These are phyloP conservation scores for Chondrus crispus DNA, from an alignment of 23 red algal genomes.

Conservation along the genomic window DNA sequence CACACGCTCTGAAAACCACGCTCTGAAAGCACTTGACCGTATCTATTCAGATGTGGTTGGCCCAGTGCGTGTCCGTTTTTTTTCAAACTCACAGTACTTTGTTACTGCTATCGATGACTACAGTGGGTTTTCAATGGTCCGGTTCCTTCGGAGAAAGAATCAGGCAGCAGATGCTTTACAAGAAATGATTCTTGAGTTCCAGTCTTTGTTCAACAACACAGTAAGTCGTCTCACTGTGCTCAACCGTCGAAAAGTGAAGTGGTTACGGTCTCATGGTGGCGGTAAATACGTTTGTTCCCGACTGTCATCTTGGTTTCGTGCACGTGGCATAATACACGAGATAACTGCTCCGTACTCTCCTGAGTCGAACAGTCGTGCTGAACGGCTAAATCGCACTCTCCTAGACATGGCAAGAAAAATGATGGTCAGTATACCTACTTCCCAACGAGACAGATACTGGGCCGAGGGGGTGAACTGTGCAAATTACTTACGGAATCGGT, in stretches of 20 bases:
- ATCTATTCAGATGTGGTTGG: slow-evolving; percentile 13
- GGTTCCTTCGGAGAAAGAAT: not conserved
- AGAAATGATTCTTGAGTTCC: not conserved
- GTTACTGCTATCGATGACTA: not conserved
- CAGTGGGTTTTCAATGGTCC: not conserved
- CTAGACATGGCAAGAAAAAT: not conserved
- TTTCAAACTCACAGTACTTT: not conserved
- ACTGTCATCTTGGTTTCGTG: too few relatives aligned
- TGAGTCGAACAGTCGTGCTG: not conserved
- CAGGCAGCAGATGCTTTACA: not conserved
- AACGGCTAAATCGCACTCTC: not conserved
- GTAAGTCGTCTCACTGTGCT: not conserved
- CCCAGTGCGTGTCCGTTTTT: not conserved
- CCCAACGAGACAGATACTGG: not conserved
- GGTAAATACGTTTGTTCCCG: too few relatives aligned
- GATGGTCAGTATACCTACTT: not conserved
- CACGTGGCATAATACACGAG: not conserved
- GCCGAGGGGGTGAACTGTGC: not conserved
- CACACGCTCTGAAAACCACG: not conserved
- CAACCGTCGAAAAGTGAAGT: not conserved
- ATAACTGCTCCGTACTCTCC: not conserved
- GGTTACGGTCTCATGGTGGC: too few relatives aligned
- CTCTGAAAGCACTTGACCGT: not conserved
- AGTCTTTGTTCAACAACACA: not conserved
- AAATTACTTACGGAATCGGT: not conserved